Evolutionary conservation across 2,329 filamentous ascomycete species (phyloP), one percentile per base, ranked within the genome.

Genomic region (Drechslerella coelobrocha): DNA sequence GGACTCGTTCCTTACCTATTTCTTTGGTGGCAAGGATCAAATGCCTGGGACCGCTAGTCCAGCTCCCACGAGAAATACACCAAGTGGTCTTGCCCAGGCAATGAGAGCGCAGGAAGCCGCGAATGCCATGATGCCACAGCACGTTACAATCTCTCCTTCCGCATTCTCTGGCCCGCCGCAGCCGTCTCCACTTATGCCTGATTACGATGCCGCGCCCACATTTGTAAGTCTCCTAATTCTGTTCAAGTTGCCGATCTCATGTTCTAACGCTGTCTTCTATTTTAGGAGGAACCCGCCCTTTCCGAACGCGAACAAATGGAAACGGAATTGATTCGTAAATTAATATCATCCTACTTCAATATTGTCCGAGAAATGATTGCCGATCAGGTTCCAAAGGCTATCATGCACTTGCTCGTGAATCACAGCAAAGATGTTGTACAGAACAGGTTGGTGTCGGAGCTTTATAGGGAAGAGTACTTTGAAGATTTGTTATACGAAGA

Each of bases 341-440:
- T 99, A 62, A 99, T 99, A 79, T 96, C 91, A 29, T 97, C 92
- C 0, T 99, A 99, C 83, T 99, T 99, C 83, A 96, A 96, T 79
- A 99, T 99, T 77, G 94, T 99, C 50, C 90, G 94, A 73, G 94
- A 99, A 81, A 93, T 91, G n/a, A 96, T 97, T 76, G 93, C 93
- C 47, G 94, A 99, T 78, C 93, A 97, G 81, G 94, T 99, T 9
- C 94, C 94, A 74, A 99, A 99, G 82, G 94, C 94, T 3, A 89
- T 99, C 75, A 99, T 99, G 94, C 94, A 99, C 79, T 86, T 99
- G 50, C 85, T 99, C 31, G 94, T 99, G 78, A 99, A 99, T 80
- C 91, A 97, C 82, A 96, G 91, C 81, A 97, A 97, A 80, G 94
- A 99, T 75, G 93, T 93, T 10, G 92, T 99, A 29, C 94, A 99